phyloP scores from a whole-genome alignment of 108 stramenopile genomes.

The Stephanodiscus minutulus region DNA sequence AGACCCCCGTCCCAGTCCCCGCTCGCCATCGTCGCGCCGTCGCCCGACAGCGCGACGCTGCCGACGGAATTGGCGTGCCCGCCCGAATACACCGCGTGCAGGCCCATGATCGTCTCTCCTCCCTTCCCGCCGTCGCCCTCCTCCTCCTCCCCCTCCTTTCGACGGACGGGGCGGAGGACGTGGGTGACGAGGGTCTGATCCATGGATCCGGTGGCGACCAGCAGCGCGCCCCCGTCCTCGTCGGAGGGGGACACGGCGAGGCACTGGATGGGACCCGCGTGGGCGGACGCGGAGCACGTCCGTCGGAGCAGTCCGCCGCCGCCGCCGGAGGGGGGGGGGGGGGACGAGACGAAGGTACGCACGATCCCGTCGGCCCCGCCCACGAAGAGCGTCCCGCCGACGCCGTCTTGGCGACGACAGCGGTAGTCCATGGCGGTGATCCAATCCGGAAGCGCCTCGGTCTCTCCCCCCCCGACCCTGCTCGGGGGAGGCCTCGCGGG shows the following conservation, averaged over 20 bases:
- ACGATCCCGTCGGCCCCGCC: conserved; percentile 75
- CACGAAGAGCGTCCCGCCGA: conserved; percentile 44
- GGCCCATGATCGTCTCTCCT: background rate
- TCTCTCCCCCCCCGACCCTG: conserved; percentile 46
- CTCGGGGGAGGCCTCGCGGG: conserved; percentile 67
- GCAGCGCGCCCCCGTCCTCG: conserved; percentile 2
- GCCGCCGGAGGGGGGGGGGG: no score
- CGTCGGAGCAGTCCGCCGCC: conserved; percentile 3
- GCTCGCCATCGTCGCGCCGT: conserved; percentile 51
- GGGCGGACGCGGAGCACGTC: conserved; percentile 34
- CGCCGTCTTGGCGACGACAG: background rate
- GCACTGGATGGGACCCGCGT: conserved; percentile 76
- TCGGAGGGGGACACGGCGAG: conserved; percentile 32
- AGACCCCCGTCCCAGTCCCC: conserved; percentile 82
- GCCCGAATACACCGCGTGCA: conserved; percentile 46
- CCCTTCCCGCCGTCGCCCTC: background rate
- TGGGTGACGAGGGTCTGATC: conserved; percentile 77
- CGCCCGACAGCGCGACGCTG: conserved; percentile 55
- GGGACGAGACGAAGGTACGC: conserved; percentile 38
- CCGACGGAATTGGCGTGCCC: conserved; percentile 58
- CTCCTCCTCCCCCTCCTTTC: background rate
- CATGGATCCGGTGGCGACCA: conserved; percentile 78
- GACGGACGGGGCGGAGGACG: conserved; percentile 19
- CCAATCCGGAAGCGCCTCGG: conserved; percentile 81
- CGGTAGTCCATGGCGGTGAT: conserved; percentile 55